Conservation (phyloP, 2,329 filamentous ascomycete species). For the Daldinia eschscholtzii region DNA sequence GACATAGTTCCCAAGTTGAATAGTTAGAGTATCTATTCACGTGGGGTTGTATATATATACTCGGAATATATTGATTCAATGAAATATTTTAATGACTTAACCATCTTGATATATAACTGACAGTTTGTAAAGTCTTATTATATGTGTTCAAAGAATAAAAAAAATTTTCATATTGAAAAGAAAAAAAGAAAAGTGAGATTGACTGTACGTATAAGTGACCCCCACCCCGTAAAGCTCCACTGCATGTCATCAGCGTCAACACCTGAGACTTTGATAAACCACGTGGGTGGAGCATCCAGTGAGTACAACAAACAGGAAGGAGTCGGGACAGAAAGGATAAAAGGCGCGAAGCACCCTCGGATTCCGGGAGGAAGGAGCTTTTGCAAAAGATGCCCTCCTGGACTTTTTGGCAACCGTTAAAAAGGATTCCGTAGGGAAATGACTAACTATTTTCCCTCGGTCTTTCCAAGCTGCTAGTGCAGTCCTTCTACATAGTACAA, state of each 20-base stretch:
- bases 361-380: constrained; percentile 27
- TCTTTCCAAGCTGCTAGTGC: background rate
- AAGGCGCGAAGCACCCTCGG: constrained; percentile 40
- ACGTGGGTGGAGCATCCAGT: constrained; percentile 39
- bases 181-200: constrained; percentile 17
- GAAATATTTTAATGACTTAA: background rate
- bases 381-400: constrained; percentile 1
- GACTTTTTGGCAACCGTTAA: constrained; percentile 3
- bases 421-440: constrained; percentile 20
- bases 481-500: background rate
- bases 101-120: background rate
- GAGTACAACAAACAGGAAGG: constrained; percentile 25
- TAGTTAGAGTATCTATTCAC: background rate
- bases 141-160: background rate
- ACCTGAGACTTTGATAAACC: constrained; percentile 29
- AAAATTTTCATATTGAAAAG: background rate
- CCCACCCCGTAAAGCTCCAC: constrained; percentile 35
- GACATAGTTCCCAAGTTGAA: background rate
- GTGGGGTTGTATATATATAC: background rate
- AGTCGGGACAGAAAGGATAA: constrained; percentile 38
- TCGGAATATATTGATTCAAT: background rate
- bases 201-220: constrained; percentile 14
- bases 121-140: background rate
- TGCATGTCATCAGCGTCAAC: constrained; percentile 32
- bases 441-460: constrained; percentile 5